phyloP scores from a whole-genome alignment of 78 protist genomes.

The Dictyostelium purpureum region DNA sequence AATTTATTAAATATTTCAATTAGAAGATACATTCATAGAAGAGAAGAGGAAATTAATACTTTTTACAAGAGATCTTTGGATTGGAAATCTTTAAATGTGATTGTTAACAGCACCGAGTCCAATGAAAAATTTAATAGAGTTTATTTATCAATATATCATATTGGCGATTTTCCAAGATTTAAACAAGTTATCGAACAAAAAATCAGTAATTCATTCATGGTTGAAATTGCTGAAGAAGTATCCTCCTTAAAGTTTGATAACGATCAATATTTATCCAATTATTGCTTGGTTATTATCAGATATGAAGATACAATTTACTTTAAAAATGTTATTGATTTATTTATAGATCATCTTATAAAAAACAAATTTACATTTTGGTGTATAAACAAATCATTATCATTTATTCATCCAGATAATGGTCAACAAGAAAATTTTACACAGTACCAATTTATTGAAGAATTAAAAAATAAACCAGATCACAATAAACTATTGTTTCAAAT shows the following conservation, averaged over 20 bases:
- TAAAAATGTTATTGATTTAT: no score
- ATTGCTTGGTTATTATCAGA: background rate
- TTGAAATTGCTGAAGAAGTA: background rate
- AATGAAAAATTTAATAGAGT: background rate
- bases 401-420: no score
- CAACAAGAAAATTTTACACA: no score
- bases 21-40: background rate
- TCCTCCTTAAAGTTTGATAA: background rate
- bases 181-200: background rate
- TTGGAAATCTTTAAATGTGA: background rate
- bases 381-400: no score
- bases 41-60: background rate
- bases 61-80: background rate
- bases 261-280: background rate
- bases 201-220: background rate
- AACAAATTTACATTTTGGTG: no score
- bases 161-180: background rate
- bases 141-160: background rate
- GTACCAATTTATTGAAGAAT: no score
- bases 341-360: no score
- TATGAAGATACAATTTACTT: no score
- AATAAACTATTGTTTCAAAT: no score
- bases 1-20: conserved; percentile 6
- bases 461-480: no score
- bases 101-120: background rate